Percentiles rank a stretch among this genome's conserved stretches.
These are phyloP conservation scores for Glonium stellatum DNA, from an alignment of 495 filamentous ascomycete genomes.

Conservation along the genomic window DNA sequence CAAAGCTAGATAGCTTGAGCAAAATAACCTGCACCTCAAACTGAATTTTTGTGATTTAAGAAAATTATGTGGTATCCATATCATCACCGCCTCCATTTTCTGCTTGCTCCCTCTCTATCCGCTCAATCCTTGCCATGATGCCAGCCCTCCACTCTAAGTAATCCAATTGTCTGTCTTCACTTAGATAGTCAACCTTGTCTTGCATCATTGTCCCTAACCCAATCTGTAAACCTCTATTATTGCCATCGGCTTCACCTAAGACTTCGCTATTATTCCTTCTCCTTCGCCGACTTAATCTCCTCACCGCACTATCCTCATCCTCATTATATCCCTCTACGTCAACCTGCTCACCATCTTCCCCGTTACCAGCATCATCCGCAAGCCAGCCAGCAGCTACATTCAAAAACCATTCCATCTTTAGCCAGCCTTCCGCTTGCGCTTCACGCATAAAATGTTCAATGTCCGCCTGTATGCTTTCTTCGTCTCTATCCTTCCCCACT, in stretches of 20 bases:
- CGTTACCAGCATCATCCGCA: not conserved
- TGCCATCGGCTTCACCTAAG: constrained; percentile 26
- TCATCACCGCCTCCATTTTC: not conserved
- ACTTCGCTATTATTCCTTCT: constrained; percentile 14
- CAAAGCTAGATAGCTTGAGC: too few relatives aligned
- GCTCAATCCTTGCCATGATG: constrained; percentile 52
- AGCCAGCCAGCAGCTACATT: constrained; percentile 18
- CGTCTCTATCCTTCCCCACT: not conserved
- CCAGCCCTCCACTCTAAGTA: constrained; percentile 67
- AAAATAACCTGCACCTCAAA: too few relatives aligned
- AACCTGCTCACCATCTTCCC: constrained; percentile 27
- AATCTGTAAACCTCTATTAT: constrained; percentile 44
- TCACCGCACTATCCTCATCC: constrained; percentile 11
- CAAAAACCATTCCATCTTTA: constrained; percentile 33
- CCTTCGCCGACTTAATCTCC: constrained; percentile 2
- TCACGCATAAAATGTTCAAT: constrained; percentile 27
- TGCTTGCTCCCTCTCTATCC: constrained; percentile 33
- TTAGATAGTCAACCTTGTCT: constrained; percentile 72
- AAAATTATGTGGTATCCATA: not conserved
- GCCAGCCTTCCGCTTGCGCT: constrained; percentile 30
- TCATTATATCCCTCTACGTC: constrained; percentile 37
- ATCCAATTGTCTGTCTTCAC: constrained; percentile 57
- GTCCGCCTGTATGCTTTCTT: constrained; percentile 13
- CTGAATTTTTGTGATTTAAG: not conserved
- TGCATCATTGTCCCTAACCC: constrained; percentile 78